A percentile compares a stretch with the other conserved stretches of the same genome.
phyloP scores from a whole-genome alignment of 495 filamentous ascomycete species.

The Lentithecium fluviatile region DNA sequence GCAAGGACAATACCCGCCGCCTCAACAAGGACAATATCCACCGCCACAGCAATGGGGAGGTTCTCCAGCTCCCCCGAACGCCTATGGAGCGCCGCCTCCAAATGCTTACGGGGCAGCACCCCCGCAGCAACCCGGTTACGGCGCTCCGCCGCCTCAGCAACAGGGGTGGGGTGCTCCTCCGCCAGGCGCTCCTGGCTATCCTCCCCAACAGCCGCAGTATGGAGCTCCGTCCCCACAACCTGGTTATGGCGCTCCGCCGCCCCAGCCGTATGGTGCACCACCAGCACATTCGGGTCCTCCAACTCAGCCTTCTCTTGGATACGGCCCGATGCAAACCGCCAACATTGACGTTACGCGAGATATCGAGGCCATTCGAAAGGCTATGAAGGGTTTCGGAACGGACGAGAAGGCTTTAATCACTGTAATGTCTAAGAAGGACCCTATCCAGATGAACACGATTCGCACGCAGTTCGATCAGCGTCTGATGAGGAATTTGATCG shows the following conservation, averaged over 20 bases:
- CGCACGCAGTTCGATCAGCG: conserved; percentile 62
- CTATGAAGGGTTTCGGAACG: conserved; percentile 92
- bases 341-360: conserved; percentile 63
- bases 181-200: conserved; percentile 34
- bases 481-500: conserved; percentile 64
- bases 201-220: conserved; percentile 16
- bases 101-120: conserved; percentile 22
- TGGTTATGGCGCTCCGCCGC: conserved; percentile 16
- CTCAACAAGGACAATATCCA: conserved; percentile 5
- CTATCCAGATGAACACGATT: conserved; percentile 68
- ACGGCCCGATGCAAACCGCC: conserved; percentile 43
- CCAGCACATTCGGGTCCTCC: conserved; percentile 9
- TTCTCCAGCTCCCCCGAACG: no score
- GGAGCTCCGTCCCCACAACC: conserved; percentile 2
- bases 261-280: conserved; percentile 24
- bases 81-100: conserved; percentile 26
- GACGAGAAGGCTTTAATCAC: conserved; percentile 73
- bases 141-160: conserved; percentile 23
- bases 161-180: conserved; percentile 38
- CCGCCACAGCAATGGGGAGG: conserved; percentile 2
- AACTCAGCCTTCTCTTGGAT: conserved; percentile 24
- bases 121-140: conserved; percentile 28
- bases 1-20: not conserved
- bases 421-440: conserved; percentile 64
- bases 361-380: conserved; percentile 67